These are phyloP conservation scores for Fusarium austroafricanum DNA, from an alignment of 2,329 filamentous ascomycete species.

Conservation along the genomic window DNA sequence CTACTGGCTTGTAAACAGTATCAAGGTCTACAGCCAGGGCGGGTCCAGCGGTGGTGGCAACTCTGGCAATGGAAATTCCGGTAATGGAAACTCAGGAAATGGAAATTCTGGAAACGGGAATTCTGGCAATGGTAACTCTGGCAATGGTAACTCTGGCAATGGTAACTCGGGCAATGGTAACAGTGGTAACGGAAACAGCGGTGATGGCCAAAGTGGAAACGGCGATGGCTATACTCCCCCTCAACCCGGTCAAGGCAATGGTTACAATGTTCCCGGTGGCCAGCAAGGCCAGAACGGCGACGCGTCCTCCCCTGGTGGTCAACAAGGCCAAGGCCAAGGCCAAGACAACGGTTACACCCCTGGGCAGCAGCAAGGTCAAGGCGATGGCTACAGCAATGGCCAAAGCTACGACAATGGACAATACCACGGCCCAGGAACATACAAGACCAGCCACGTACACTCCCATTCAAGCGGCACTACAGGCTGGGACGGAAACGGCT, in stretches of 20 bases:
- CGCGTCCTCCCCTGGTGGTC: not conserved
- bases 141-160: not conserved
- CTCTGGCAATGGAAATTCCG: not conserved
- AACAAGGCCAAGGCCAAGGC: constrained; percentile 4
- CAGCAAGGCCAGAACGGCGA: constrained; percentile 1
- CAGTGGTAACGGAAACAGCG: not conserved
- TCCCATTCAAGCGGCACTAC: constrained; percentile 8
- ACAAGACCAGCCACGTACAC: constrained; percentile 7
- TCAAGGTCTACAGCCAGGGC: constrained; percentile 68
- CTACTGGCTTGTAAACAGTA: constrained; percentile 81
- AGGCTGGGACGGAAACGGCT: constrained; percentile 21
- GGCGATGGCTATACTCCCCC: constrained; percentile 5
- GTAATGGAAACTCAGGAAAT: constrained; percentile 5
- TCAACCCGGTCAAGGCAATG: not conserved
- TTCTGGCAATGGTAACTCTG: not conserved
- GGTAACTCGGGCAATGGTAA: constrained; percentile 9
- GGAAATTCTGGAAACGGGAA: constrained; percentile 1
- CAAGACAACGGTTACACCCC: not conserved
- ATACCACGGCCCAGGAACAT: constrained; percentile 19
- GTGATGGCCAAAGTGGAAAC: constrained; percentile 1
- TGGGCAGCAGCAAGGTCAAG: not conserved
- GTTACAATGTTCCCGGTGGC: not conserved
- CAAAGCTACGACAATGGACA: constrained; percentile 21
- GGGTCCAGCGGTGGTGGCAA: constrained; percentile 8
- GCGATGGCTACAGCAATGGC: not conserved